Conservation (phyloP, 2,329 filamentous ascomycete genomes). For the Cryphonectria carpinicola region DNA sequence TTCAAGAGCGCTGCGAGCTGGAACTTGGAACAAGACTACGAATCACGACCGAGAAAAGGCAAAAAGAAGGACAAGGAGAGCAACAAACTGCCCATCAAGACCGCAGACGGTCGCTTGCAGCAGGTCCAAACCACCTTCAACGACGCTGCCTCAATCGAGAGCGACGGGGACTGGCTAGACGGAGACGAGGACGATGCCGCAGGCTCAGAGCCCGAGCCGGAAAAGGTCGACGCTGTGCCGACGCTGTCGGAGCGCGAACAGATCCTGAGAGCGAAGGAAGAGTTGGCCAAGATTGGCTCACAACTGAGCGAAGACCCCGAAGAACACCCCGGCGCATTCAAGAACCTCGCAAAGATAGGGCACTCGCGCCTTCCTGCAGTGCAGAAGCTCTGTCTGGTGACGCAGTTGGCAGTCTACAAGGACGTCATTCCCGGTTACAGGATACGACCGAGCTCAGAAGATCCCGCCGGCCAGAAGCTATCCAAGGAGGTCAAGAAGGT, state of each 20-base stretch:
- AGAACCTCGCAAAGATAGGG: constrained; percentile 74
- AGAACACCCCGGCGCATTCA: constrained; percentile 81
- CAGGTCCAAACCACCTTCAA: constrained; percentile 47
- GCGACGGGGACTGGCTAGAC: constrained; percentile 67
- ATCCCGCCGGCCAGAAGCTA: constrained; percentile 75
- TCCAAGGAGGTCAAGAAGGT: constrained; percentile 89
- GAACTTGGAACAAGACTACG: constrained; percentile 92
- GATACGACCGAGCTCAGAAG: constrained; percentile 80
- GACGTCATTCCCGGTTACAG: constrained; percentile 96
- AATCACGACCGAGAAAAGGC: constrained; percentile 74
- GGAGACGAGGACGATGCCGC: constrained; percentile 58
- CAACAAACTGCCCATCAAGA: constrained; percentile 84
- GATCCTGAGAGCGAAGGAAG: constrained; percentile 86
- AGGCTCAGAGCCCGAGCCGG: constrained; percentile 46
- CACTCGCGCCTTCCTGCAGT: constrained; percentile 72
- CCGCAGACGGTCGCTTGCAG: constrained; percentile 73
- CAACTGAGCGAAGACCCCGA: constrained; percentile 91
- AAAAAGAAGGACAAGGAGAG: constrained; percentile 75
- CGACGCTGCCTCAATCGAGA: constrained; percentile 61
- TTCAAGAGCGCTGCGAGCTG: constrained; percentile 78
- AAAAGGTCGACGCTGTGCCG: constrained; percentile 55
- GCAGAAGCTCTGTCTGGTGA: constrained; percentile 82
- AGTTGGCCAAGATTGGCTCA: constrained; percentile 80
- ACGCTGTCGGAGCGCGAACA: constrained; percentile 76
- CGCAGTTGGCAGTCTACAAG: constrained; percentile 89